Evolutionary conservation across 2,329 filamentous ascomycete genomes (phyloP).

Genomic region (Colletotrichum endophyticum): DNA sequence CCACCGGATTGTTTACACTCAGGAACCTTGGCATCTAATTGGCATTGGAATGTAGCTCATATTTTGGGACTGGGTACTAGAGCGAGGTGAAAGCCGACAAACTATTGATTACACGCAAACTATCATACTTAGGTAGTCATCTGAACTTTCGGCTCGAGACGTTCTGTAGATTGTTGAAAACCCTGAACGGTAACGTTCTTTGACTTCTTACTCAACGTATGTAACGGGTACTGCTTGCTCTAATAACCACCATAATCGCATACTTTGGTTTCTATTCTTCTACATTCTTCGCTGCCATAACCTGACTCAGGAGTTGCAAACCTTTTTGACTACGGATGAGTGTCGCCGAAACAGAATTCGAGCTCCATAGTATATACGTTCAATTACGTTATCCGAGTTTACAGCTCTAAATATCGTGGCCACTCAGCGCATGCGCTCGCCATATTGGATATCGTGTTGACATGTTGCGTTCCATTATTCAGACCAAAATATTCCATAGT

Average conservation of each 20-base stretch:
- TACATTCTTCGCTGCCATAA: not conserved
- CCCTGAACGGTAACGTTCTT: not conserved
- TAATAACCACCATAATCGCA: not conserved
- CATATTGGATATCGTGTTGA: not conserved
- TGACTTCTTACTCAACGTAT: accelerated
- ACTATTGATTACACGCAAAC: accelerated
- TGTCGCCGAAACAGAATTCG: too few relatives aligned
- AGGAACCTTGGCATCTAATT: not conserved
- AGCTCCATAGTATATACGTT: too few relatives aligned
- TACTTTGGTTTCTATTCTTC: not conserved
- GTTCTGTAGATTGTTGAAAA: accelerated
- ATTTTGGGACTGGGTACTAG: not conserved
- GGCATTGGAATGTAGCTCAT: accelerated
- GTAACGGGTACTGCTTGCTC: not conserved
- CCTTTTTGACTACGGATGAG: too few relatives aligned
- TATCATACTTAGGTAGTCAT: not conserved
- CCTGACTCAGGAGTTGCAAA: too few relatives aligned
- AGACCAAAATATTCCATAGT: not conserved
- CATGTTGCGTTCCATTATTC: not conserved
- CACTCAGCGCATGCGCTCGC: not conserved
- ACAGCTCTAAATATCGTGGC: not conserved
- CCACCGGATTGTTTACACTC: not conserved
- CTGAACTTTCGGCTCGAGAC: not conserved
- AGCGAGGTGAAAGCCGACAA: not conserved
- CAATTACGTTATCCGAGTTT: not conserved